These are phyloP conservation scores for Neltuma alba DNA, from an alignment of 306 rosid genomes.

Conservation along the genomic window DNA sequence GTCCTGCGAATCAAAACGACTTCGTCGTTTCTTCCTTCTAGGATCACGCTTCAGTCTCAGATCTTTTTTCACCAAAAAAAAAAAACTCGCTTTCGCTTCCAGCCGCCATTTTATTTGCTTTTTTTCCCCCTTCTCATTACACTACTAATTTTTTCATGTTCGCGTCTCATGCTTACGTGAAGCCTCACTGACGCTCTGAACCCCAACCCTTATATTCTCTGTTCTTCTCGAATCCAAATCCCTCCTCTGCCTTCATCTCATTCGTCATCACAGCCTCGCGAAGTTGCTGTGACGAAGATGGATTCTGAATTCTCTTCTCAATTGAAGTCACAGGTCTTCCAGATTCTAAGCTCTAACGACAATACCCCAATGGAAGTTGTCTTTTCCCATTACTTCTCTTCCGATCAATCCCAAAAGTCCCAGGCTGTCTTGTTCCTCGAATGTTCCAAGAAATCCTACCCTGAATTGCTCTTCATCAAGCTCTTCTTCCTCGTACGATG, in stretches of 20 bases:
- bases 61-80: too few relatives aligned
- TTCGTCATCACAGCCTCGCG: background rate
- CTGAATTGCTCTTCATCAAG: slow-evolving; percentile 45
- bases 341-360: slow-evolving; percentile 43
- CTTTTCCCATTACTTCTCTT: slow-evolving; percentile 30
- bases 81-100: background rate
- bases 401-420: slow-evolving; percentile 4
- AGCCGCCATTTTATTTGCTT: background rate
- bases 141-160: background rate
- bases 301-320: slow-evolving; percentile 37
- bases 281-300: slow-evolving; percentile 15
- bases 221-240: background rate
- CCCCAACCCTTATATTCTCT: slow-evolving; percentile 7
- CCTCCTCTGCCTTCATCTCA: background rate
- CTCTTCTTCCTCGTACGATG: slow-evolving; percentile 37
- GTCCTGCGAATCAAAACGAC: too few relatives aligned
- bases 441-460: slow-evolving; percentile 44
- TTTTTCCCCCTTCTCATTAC: background rate
- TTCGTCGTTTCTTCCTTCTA: too few relatives aligned
- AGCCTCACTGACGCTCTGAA: background rate
- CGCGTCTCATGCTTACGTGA: slow-evolving; percentile 12
- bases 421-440: slow-evolving; percentile 34
- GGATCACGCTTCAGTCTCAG: too few relatives aligned
- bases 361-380: slow-evolving; percentile 33
- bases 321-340: slow-evolving; percentile 27